Evolutionary conservation across 768 basidiomycete genomes (phyloP).

Genomic region (Cystofilobasidium macerans): DNA sequence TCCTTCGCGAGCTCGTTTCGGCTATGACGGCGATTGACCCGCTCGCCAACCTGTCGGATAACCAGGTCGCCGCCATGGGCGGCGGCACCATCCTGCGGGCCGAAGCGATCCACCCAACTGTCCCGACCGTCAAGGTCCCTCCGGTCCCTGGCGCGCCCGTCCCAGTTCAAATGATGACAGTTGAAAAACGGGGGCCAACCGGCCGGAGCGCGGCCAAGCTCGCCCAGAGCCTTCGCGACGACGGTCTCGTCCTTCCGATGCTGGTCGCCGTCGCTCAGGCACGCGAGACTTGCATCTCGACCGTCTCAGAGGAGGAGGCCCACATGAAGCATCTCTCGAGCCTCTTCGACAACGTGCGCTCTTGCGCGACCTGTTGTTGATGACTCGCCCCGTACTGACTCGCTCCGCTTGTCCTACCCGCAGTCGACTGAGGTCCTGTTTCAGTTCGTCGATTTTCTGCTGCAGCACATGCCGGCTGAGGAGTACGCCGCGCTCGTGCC

Average conservation of each 20-base stretch:
- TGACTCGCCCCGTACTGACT: neutral
- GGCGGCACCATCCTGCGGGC: constrained; percentile 76
- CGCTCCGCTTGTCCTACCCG: neutral
- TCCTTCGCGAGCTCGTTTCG: constrained; percentile 83
- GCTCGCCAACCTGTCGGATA: constrained; percentile 72
- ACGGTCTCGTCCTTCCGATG: constrained; percentile 69
- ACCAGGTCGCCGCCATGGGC: constrained; percentile 79
- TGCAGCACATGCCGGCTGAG: constrained; percentile 55
- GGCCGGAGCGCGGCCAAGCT: constrained; percentile 35
- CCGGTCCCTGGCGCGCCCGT: constrained; percentile 23
- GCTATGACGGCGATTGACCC: constrained; percentile 94
- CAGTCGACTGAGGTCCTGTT: constrained; percentile 55
- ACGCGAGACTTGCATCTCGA: constrained; percentile 70
- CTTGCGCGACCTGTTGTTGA: neutral
- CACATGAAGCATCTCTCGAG: constrained; percentile 77
- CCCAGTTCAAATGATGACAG: constrained; percentile 28
- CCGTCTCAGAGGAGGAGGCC: constrained; percentile 47
- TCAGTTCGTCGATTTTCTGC: constrained; percentile 83
- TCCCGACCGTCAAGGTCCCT: constrained; percentile 29
- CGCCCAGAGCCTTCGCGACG: constrained; percentile 34
- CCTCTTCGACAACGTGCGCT: constrained; percentile 78
- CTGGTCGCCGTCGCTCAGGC: constrained; percentile 87
- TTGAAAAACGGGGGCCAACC: constrained; percentile 34
- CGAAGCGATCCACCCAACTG: constrained; percentile 50
- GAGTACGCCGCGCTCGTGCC: constrained; percentile 71